These are phyloP conservation scores for Allium fistulosum DNA, from an alignment of 106 monocot genomes.

Conservation along the genomic window DNA sequence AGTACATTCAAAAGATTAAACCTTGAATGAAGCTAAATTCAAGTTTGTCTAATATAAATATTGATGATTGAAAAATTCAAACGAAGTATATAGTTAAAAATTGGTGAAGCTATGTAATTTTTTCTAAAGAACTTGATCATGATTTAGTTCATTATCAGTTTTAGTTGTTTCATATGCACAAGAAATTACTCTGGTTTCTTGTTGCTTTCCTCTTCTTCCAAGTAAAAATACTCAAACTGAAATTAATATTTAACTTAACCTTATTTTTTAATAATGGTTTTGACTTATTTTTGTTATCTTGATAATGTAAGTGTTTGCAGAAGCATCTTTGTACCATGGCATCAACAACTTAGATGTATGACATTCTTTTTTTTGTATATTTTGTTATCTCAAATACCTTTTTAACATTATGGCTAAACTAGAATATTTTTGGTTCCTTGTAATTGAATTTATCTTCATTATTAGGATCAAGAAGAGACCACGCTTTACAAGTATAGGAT, in stretches of 20 bases:
- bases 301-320: slow-evolving; percentile 15
- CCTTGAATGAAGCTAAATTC: too few species aligned
- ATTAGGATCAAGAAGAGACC: slow-evolving; percentile 5
- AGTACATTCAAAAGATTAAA: too few species aligned
- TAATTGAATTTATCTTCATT: background rate
- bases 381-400: background rate
- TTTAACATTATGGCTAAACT: background rate
- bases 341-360: slow-evolving; percentile 9
- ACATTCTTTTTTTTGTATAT: background rate
- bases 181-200: slow-evolving; percentile 6
- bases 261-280: background rate
- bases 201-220: slow-evolving; percentile 26
- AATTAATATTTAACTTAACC: background rate
- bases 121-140: too few species aligned
- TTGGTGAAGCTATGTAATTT: too few species aligned
- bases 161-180: too few species aligned
- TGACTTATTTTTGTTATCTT: background rate
- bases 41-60: too few species aligned
- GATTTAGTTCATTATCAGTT: too few species aligned
- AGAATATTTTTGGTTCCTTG: background rate
- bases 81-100: too few species aligned
- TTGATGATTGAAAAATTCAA: too few species aligned
- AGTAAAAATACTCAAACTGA: slow-evolving; percentile 2
- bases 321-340: slow-evolving; percentile 14
- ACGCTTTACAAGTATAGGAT: background rate